Evolutionary conservation across 148 eudicot genomes (phyloP).

Genomic region (Fagopyrum tataricum): DNA sequence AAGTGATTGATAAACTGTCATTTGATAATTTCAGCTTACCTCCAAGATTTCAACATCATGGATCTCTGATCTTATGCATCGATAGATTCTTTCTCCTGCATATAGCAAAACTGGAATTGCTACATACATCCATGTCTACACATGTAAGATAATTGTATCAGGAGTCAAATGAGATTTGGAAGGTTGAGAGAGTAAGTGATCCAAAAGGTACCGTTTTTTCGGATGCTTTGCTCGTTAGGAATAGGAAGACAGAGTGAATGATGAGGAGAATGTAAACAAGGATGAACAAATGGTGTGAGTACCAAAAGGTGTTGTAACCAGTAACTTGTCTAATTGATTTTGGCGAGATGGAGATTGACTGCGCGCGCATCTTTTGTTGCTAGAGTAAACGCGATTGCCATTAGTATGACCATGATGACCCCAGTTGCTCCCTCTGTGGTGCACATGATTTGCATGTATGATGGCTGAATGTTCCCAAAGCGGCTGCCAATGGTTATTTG

Average conservation of each 20-base stretch:
- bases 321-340: conserved; percentile 65
- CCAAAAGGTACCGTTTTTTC: conserved; percentile 38
- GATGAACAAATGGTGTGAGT: conserved; percentile 68
- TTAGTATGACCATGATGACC: conserved; percentile 53
- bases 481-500: conserved; percentile 24
- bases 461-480: conserved; percentile 30
- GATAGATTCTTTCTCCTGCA: conserved; percentile 56
- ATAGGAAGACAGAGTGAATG: conserved; percentile 56
- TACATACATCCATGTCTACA: conserved; percentile 95
- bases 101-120: conserved; percentile 79
- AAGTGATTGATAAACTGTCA: background rate
- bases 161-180: background rate
- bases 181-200: background rate
- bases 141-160: background rate
- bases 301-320: conserved; percentile 84
- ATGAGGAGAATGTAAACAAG: conserved; percentile 60
- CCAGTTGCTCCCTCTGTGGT: conserved; percentile 51
- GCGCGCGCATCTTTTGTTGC: conserved; percentile 69
- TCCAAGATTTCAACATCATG: conserved; percentile 11
- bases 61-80: conserved; percentile 16
- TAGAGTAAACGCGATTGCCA: conserved; percentile 63
- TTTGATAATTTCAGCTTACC: conserved; percentile 2
- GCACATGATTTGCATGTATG: conserved; percentile 17
- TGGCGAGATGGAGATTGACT: conserved; percentile 46
- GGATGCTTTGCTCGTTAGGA: conserved; percentile 29